Base-by-base conservation (phyloP, 306 rosid species). In the Glycine soja region DNA sequence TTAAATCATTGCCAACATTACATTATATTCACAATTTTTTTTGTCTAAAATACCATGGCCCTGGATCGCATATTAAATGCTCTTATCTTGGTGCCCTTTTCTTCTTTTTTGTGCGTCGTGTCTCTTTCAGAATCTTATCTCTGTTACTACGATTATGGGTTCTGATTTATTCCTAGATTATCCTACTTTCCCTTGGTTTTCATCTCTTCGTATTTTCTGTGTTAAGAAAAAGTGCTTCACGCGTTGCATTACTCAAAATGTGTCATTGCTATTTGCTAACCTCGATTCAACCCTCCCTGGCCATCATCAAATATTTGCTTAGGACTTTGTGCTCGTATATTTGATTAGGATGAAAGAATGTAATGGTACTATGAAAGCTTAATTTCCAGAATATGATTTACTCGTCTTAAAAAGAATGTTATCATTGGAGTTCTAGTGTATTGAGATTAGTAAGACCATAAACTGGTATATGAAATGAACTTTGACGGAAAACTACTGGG, bases 81-180 rank as follows among this genome's bases (percentile, higher is more conserved):
- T 74, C 43, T 43, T 54, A 56, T 56, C 51, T 53, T 36, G 4
- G 57, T 30, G 10, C 16, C 50, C 45, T 32, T 36, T 0, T 34
- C 15, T 53, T 15, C 14, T 48, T 50, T 71, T 50, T 15, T 1
- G 6, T 72, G 38, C 11, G 32, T 24, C 0, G 54, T 7, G 70
- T 67, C 70, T 16, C 54, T 66, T 74, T 81, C 80, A 4, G 14
- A 32, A 74, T 66, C 80, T 74, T 66, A 81, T 74, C 52, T 9
- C 36, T 13, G 45, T 40, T 40, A 40, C 43, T 40, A 40, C 7
- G 43, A 40, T 40, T 36, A 72, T 15, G 59, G 10, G 10, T 53
- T 63, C 59, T 38, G 19, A 72, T 72, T 53, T 19, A 3, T 72
- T 24, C 72, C 19, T 51, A 8, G 19, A 50, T 64, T 5, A 70